phyloP scores from a whole-genome alignment of 257 asterid genomes.

The Eustoma russellianum region DNA sequence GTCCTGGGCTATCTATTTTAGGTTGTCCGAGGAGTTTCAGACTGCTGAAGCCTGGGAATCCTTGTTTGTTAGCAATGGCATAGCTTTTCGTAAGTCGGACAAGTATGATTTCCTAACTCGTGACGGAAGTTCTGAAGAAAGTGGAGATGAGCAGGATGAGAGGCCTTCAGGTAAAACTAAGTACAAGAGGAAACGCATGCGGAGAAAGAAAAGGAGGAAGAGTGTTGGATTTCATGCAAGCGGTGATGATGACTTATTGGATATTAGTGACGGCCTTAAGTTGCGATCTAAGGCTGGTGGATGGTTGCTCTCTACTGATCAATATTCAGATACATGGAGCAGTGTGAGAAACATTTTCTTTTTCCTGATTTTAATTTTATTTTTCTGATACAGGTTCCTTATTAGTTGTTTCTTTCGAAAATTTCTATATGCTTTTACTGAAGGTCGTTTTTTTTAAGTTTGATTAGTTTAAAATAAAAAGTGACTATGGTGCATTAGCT shows the following conservation, averaged over 20 bases:
- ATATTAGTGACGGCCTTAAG: constrained; percentile 22
- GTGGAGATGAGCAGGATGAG: constrained; percentile 37
- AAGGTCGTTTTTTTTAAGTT: constrained; percentile 2
- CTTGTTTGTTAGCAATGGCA: constrained; percentile 50
- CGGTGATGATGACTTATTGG: constrained; percentile 38
- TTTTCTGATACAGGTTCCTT: background rate
- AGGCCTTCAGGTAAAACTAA: constrained; percentile 42
- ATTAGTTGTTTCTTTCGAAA: constrained; percentile 4
- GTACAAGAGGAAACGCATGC: constrained; percentile 39
- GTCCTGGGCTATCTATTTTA: constrained; percentile 63
- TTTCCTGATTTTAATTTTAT: background rate
- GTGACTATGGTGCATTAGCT: background rate
- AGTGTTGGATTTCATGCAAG: constrained; percentile 18
- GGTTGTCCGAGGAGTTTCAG: constrained; percentile 44
- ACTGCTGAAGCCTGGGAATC: constrained; percentile 77
- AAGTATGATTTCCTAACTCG: constrained; percentile 49
- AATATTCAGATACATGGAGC: constrained; percentile 77
- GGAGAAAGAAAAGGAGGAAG: constrained; percentile 47
- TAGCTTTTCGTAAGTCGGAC: constrained; percentile 54
- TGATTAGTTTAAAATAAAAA: background rate
- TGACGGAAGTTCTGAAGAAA: constrained; percentile 34
- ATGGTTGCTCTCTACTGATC: constrained; percentile 93
- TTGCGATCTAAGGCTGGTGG: constrained; percentile 37
- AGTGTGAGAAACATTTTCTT: constrained; percentile 45
- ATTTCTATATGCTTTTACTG: background rate